These are phyloP conservation scores for Euphrasia confusa DNA, from an alignment of 257 asterid genomes.

Conservation along the genomic window DNA sequence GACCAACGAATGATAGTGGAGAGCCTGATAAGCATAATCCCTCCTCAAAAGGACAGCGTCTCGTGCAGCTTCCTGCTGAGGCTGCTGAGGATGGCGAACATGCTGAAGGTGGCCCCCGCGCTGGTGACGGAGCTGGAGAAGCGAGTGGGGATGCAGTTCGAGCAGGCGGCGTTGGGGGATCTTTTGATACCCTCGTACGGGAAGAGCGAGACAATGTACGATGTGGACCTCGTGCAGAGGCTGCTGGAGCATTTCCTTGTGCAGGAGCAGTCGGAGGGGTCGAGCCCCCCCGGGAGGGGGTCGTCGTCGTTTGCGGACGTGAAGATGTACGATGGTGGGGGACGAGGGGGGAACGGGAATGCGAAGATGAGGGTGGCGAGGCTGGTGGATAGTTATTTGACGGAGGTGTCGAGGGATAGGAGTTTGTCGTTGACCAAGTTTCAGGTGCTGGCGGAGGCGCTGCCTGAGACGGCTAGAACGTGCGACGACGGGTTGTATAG, in stretches of 20 bases:
- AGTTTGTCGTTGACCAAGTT: slow-evolving; percentile 67
- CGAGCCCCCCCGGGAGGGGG: slow-evolving; percentile 71
- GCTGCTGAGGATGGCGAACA: slow-evolving; percentile 65
- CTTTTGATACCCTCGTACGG: slow-evolving; percentile 66
- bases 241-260: slow-evolving; percentile 85
- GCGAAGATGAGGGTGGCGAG: slow-evolving; percentile 88
- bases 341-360: slow-evolving; percentile 32
- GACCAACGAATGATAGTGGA: slow-evolving; percentile 84
- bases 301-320: slow-evolving; percentile 49
- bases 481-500: slow-evolving; percentile 87
- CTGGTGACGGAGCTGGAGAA: slow-evolving; percentile 86
- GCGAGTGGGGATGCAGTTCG: slow-evolving; percentile 92
- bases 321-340: slow-evolving; percentile 49
- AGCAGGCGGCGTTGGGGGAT: slow-evolving; percentile 73
- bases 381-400: slow-evolving; percentile 88
- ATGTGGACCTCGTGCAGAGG: slow-evolving; percentile 90
- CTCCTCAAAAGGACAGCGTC: slow-evolving; percentile 79
- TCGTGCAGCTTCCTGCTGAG: slow-evolving; percentile 82
- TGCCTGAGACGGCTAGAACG: slow-evolving; percentile 84
- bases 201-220: slow-evolving; percentile 61
- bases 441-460: slow-evolving; percentile 87
- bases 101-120: slow-evolving; percentile 88
- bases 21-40: slow-evolving; percentile 88
- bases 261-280: slow-evolving; percentile 74
- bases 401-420: slow-evolving; percentile 87